A percentile compares a stretch with the other conserved stretches of the same genome.
Conservation (phyloP, 805 yeast genomes). For the Starmerella khaoyaiensis region DNA sequence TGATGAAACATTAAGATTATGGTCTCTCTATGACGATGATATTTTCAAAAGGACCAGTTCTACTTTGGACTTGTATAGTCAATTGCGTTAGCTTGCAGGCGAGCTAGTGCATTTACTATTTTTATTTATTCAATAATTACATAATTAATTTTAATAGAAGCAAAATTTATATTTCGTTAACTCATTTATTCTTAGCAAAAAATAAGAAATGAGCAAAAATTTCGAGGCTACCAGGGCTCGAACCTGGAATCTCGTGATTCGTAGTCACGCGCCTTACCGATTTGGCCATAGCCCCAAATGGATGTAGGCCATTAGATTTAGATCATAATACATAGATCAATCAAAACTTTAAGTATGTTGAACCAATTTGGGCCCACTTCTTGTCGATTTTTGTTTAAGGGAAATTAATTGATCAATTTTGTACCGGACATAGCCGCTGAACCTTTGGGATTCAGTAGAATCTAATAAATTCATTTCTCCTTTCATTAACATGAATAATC, state of each 20-base stretch:
- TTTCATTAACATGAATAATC: slow-evolving; percentile 38
- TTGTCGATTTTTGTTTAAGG: no score
- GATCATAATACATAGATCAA: no score
- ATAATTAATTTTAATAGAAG: no score
- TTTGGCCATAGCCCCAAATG: slow-evolving; percentile 21
- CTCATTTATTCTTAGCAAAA: no score
- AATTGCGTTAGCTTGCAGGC: slow-evolving; percentile 13
- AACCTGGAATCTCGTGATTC: slow-evolving; percentile 23
- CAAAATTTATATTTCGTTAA: no score
- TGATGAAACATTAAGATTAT: slow-evolving; percentile 87
- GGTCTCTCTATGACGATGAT: slow-evolving; percentile 85
- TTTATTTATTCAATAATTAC: no score
- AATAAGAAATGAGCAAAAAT: no score
- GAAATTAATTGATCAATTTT: slow-evolving; percentile 6
- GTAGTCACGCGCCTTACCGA: slow-evolving; percentile 24
- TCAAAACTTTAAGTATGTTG: no score
- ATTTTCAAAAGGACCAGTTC: slow-evolving; percentile 14
- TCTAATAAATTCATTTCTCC: slow-evolving; percentile 44
- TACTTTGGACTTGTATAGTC: slow-evolving; percentile 9
- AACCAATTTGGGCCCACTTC: no score
- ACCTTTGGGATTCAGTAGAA: slow-evolving; percentile 11
- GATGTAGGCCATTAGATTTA: no score
- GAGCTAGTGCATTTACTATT: not conserved
- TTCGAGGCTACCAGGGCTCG: slow-evolving; percentile 23
- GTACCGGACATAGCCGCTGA: slow-evolving; percentile 17